A percentile compares a stretch with the other conserved stretches of the same genome.
These are phyloP conservation scores for Lepidium sativum DNA, from an alignment of 345 rosid genomes.

Conservation along the genomic window DNA sequence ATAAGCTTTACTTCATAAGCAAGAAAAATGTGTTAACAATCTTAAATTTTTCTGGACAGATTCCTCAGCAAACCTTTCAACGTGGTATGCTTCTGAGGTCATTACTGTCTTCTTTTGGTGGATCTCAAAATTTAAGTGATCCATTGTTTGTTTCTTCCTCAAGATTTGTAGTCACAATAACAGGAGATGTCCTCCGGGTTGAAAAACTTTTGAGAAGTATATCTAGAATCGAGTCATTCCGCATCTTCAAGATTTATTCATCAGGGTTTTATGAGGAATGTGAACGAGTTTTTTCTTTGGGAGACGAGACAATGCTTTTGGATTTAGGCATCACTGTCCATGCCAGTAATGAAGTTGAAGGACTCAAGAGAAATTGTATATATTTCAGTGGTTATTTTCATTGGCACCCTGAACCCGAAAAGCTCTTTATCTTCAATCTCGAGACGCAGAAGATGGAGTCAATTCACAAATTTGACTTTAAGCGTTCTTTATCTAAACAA, in stretches of 20 bases:
- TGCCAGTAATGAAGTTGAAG: neutral
- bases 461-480: neutral
- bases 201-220: neutral
- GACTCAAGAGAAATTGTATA: neutral
- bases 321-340: neutral
- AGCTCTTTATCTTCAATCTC: neutral
- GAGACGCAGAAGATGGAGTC: neutral
- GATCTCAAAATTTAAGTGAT: too few relatives aligned
- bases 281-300: neutral
- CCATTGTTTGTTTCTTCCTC: neutral
- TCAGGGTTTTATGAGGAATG: neutral
- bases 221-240: neutral
- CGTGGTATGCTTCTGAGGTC: neutral
- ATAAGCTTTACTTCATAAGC: too few relatives aligned
- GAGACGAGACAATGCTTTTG: neutral
- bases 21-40: neutral
- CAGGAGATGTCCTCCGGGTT: neutral
- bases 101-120: too few relatives aligned
- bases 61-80: neutral
- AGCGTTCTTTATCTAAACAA: too few relatives aligned
- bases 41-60: neutral
- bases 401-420: too few relatives aligned
- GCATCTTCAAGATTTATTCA: neutral
- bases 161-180: neutral
- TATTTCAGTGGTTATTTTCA: neutral